Base-by-base conservation (phyloP, 805 yeast species). In the Zygosaccharomyces lentus region DNA sequence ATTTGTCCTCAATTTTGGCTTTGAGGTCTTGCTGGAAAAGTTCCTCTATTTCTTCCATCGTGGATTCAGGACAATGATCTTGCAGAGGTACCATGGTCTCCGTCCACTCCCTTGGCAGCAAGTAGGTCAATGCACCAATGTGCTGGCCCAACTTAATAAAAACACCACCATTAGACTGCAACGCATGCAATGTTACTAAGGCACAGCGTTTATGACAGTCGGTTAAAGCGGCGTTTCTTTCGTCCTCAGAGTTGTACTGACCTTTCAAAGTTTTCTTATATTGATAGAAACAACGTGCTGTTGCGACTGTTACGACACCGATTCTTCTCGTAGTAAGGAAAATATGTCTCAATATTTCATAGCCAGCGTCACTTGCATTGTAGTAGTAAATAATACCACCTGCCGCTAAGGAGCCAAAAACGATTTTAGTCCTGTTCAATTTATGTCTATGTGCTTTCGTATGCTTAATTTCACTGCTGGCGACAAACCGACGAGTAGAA, bases 141-240 rank as follows among this genome's bases (percentile, higher is more conserved):
- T 93, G 99, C 64, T 93, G 99, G 9, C 99, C 99, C 36, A 93
- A 70, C 65, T 93, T 93, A 65, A 93, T 93, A 64, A 83, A 93
- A 6, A 93, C 75, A 1, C 99, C 99, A 13, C 96, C 97, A 59
- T 93, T 93, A 25, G 71, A 72, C 59, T 87, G 89, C 29, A 93
- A 67, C 0, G 97, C 96, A 35, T 70, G 66, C 46, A 87, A 71
- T 0, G 99, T 87, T 44, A 89, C 80, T 9, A 70, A 59, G 0
- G 99, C 97, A 39, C 96, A 89, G 46, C 70, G 70, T 47, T 70
- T 63, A 62, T 93, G 98, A 35, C 96, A 85, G 34, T 72, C 65
- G 6, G 76, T 65, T 41, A 91, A 65, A 1, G 82, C 91, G 3
- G 58, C 53, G 2, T 64, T 55, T 37, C 82, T 74, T 2, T 69